phyloP scores from a whole-genome alignment of 129 eudicot species.

The Flaveria trinervia region DNA sequence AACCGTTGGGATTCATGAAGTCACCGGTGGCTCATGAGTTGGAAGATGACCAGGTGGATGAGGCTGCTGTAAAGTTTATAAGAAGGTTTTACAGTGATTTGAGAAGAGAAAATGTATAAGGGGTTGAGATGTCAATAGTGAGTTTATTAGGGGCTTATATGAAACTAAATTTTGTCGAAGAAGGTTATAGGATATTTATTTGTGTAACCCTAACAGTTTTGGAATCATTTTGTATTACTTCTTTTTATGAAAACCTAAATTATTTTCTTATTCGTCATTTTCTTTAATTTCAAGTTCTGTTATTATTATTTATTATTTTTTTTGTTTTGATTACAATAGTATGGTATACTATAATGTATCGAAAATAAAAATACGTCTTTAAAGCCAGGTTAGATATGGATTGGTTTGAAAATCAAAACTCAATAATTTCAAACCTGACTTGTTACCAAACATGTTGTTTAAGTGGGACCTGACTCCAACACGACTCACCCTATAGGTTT shows the following conservation, averaged over 20 bases:
- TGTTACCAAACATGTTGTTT: no score
- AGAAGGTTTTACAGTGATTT: conserved; percentile 45
- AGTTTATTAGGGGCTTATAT: conserved; percentile 3
- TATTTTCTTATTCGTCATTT: neutral
- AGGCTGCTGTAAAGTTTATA: conserved; percentile 59
- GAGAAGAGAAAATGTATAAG: conserved; percentile 27
- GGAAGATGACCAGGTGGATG: conserved; percentile 38
- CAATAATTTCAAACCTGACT: no score
- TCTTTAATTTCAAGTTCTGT: neutral
- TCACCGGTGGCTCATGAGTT: conserved; percentile 25
- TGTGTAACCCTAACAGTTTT: conserved; percentile 27
- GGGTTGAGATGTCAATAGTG: conserved; percentile 8
- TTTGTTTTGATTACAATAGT: no score
- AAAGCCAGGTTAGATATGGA: no score
- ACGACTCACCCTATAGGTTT: no score
- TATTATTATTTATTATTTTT: no score
- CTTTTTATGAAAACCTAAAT: neutral
- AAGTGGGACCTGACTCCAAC: no score
- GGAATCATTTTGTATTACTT: neutral
- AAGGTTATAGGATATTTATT: conserved; percentile 14
- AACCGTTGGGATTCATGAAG: neutral
- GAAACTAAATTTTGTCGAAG: conserved; percentile 12
- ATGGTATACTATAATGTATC: no score
- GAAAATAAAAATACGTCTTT: no score
- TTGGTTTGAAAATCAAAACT: no score